Evolutionary conservation across 129 eudicot genomes (phyloP).

Genomic region (Glebionis coronaria): DNA sequence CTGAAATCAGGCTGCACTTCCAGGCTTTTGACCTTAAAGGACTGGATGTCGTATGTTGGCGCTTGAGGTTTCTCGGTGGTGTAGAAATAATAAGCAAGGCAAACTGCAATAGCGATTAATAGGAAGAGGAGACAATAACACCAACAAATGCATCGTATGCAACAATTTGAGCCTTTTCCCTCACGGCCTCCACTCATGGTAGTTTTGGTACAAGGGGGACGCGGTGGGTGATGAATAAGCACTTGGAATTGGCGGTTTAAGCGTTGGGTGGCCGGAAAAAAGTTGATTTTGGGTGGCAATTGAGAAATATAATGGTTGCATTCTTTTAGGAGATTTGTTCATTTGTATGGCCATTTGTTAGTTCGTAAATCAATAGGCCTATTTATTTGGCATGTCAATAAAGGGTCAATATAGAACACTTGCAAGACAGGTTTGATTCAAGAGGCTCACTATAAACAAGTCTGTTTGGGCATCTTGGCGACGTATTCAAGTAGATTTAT

Average conservation of each 20-base stretch:
- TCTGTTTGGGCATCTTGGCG: too few relatives aligned
- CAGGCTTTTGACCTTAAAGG: constrained; percentile 32
- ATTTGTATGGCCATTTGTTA: constrained; percentile 21
- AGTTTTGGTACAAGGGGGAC: constrained; percentile 7
- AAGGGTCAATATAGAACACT: background rate
- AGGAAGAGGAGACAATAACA: constrained; percentile 46
- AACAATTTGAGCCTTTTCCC: constrained; percentile 21
- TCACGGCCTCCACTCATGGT: constrained; percentile 16
- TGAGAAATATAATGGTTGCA: constrained; percentile 10
- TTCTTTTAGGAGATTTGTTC: constrained; percentile 27
- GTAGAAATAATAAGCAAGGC: constrained; percentile 32
- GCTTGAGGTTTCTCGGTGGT: constrained; percentile 32
- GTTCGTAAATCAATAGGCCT: constrained; percentile 10
- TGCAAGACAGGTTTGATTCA: background rate
- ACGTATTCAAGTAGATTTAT: too few relatives aligned
- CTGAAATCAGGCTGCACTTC: constrained; percentile 37
- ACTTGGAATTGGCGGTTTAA: constrained; percentile 11
- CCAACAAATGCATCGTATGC: constrained; percentile 48
- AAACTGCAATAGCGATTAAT: constrained; percentile 27
- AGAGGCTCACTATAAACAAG: background rate
- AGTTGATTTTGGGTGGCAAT: constrained; percentile 8
- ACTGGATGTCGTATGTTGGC: constrained; percentile 42
- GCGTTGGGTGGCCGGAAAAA: constrained; percentile 12
- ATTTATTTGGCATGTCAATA: background rate
- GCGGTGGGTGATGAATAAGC: constrained; percentile 9